Conservation (phyloP, 805 yeast genomes). For the Komagataella phaffii region DNA sequence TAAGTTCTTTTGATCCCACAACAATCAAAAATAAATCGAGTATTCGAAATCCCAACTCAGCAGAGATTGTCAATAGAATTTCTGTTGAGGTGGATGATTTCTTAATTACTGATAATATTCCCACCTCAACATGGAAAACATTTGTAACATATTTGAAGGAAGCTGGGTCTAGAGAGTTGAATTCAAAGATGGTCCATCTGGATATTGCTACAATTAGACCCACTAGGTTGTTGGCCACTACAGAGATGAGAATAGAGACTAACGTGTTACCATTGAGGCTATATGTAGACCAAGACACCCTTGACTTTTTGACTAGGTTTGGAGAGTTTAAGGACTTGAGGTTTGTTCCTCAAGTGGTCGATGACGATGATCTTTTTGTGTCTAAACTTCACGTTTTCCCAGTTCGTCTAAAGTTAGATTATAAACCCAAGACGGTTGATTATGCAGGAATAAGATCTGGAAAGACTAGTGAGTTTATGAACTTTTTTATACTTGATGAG, state of each 20-base stretch:
- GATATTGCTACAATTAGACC: constrained; percentile 52
- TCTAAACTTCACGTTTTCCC: constrained; percentile 54
- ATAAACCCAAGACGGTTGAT: constrained; percentile 83
- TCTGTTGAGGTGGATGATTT: constrained; percentile 38
- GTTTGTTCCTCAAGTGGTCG: constrained; percentile 43
- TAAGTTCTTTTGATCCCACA: constrained; percentile 10
- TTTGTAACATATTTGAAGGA: constrained; percentile 58
- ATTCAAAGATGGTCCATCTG: constrained; percentile 47
- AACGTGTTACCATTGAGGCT: constrained; percentile 61
- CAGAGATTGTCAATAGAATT: constrained; percentile 35
- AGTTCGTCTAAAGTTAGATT: constrained; percentile 60
- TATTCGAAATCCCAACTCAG: background rate
- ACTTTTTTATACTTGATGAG: constrained; percentile 80
- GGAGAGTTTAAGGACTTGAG: constrained; percentile 66
- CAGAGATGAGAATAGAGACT: constrained; percentile 47
- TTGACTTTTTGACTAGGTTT: constrained; percentile 72
- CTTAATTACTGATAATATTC: constrained; percentile 62
- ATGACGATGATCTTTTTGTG: constrained; percentile 53
- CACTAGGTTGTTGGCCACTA: constrained; percentile 43
- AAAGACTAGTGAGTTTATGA: constrained; percentile 74
- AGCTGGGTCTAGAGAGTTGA: constrained; percentile 58
- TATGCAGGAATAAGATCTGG: constrained; percentile 80
- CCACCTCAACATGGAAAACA: constrained; percentile 86
- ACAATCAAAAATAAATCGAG: constrained; percentile 9
- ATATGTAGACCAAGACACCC: constrained; percentile 87